These are phyloP conservation scores for Syncephalastrum monosporum DNA, from an alignment of 371 early-diverging fungal species.

Conservation along the genomic window DNA sequence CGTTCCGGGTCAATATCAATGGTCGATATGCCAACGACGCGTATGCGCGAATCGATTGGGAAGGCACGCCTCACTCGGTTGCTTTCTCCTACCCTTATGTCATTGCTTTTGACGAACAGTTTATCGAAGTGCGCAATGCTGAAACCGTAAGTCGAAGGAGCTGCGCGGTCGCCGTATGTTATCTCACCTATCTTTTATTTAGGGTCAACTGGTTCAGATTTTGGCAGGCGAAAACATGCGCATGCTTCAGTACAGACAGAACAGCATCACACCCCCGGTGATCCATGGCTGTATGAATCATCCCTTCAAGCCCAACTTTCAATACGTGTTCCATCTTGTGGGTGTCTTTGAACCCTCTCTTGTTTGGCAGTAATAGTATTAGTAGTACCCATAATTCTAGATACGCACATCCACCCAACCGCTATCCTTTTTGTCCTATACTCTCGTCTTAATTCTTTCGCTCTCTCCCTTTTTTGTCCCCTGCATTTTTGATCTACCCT, in stretches of 20 bases:
- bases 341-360: slow-evolving; percentile 17
- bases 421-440: too few relatives aligned
- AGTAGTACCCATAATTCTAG: too few relatives aligned
- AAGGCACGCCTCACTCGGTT: slow-evolving; percentile 56
- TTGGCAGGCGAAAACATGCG: slow-evolving; percentile 46
- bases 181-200: neutral
- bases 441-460: too few relatives aligned
- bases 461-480: too few relatives aligned
- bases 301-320: slow-evolving; percentile 46
- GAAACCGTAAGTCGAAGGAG: slow-evolving; percentile 61
- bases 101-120: slow-evolving; percentile 85
- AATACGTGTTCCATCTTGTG: slow-evolving; percentile 40
- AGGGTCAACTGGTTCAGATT: slow-evolving; percentile 49
- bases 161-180: neutral
- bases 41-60: slow-evolving; percentile 46
- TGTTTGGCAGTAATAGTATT: slow-evolving; percentile 6
- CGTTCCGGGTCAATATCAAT: slow-evolving; percentile 82
- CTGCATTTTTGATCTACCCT: too few relatives aligned
- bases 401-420: too few relatives aligned
- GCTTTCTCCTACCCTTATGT: slow-evolving; percentile 83
- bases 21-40: slow-evolving; percentile 13
- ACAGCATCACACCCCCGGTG: slow-evolving; percentile 32
- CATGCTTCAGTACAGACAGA: slow-evolving; percentile 34
- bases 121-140: slow-evolving; percentile 88
- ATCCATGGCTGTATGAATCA: slow-evolving; percentile 50